Conservation (phyloP, 805 yeast species). For the Cyberlindnera veronae region DNA sequence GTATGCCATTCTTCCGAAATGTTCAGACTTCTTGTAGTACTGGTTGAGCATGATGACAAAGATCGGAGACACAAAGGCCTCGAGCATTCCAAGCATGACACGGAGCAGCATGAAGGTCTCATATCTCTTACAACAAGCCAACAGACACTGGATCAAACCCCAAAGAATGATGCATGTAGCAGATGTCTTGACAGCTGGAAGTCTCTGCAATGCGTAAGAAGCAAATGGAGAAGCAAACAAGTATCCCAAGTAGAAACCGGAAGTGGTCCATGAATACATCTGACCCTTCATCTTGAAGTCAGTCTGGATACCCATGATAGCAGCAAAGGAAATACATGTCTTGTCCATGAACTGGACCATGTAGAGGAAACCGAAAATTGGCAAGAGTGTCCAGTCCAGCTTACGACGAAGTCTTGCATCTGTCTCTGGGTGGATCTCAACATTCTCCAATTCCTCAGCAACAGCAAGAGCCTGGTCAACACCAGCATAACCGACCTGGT, state of each 20-base stretch:
- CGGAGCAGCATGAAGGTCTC: background rate
- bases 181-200: background rate
- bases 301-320: background rate
- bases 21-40: background rate
- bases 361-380: background rate
- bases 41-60: background rate
- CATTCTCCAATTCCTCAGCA: slow-evolving; percentile 12
- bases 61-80: background rate
- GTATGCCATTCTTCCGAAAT: background rate
- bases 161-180: background rate
- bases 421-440: slow-evolving; percentile 23
- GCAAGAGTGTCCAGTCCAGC: background rate
- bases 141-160: background rate
- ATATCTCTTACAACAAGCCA: background rate
- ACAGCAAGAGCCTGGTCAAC: slow-evolving; percentile 14
- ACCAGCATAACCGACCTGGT: slow-evolving; percentile 19
- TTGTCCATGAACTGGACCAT: background rate
- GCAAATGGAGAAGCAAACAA: background rate
- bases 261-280: background rate
- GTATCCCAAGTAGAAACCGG: background rate
- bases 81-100: background rate
- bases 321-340: background rate
- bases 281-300: background rate
- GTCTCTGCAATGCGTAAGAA: background rate
- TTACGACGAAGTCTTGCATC: slow-evolving; percentile 18